Evolutionary conservation across 306 rosid species (phyloP).

Genomic region (Pyrus betulifolia): DNA sequence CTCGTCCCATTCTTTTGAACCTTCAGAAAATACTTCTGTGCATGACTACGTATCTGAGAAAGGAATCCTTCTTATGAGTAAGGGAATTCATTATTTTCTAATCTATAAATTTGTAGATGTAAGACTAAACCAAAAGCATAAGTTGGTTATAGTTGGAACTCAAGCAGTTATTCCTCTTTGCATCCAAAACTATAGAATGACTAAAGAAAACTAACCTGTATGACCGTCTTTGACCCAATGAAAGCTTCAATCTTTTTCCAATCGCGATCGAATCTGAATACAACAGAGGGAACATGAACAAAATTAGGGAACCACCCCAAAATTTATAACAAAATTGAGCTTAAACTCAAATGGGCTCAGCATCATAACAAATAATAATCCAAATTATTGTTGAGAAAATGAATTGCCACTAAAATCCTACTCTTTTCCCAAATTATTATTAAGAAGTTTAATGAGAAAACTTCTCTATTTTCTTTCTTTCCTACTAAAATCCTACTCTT

Average conservation of each 20-base stretch:
- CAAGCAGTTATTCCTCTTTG: not conserved
- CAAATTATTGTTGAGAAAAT: not conserved
- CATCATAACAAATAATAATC: not conserved
- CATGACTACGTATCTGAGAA: slow-evolving; percentile 89
- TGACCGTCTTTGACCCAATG: slow-evolving; percentile 89
- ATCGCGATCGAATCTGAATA: slow-evolving; percentile 87
- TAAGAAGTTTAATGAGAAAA: too few relatives aligned
- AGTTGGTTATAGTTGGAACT: not conserved
- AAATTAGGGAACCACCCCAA: not conserved
- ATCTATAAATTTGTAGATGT: not conserved
- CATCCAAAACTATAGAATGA: not conserved
- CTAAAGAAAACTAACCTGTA: slow-evolving; percentile 54
- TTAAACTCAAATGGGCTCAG: not conserved
- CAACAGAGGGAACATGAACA: not conserved
- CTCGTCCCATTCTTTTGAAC: slow-evolving; percentile 88
- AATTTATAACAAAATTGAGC: not conserved
- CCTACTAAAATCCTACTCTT: not conserved
- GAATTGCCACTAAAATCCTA: not conserved
- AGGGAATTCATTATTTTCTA: not conserved
- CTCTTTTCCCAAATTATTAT: too few relatives aligned
- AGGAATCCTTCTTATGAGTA: not conserved
- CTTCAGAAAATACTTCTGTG: slow-evolving; percentile 88
- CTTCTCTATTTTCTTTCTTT: not conserved
- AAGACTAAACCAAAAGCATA: not conserved
- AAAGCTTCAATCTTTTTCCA: slow-evolving; percentile 99